Base-by-base conservation (phyloP, 768 basidiomycete species). In the Guyanaporus albipodus region DNA sequence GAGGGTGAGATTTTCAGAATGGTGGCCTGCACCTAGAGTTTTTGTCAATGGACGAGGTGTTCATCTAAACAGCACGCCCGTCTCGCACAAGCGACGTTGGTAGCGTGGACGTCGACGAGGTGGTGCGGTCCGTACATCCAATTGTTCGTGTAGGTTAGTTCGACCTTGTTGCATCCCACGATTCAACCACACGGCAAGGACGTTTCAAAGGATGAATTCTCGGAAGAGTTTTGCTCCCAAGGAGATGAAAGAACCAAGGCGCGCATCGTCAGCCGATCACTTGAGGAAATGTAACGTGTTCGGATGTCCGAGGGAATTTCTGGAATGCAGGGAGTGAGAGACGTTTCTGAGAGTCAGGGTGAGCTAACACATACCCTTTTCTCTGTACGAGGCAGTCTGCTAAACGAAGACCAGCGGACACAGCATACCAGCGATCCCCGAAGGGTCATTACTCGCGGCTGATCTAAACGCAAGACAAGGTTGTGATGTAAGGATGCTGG, bases 251-350 rank as follows among this genome's bases (percentile, higher is more conserved):
- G 18, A 7, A 21, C 8, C 3, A 31, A 26, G 10, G 22, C 32
- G 17, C 19, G 11, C 9, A n/a, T 19, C 23, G 22, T 22, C 23
- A 24, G 22, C 8, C 8, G 18, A 27, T 32, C 18, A 21, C 35
- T 14, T n/a, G n/a, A n/a, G n/a, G n/a, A n/a, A n/a, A n/a, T n/a
- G n/a, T n/a, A n/a, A n/a, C n/a, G n/a, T n/a, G n/a, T n/a, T n/a
- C n/a, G 36, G 42, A 35, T 18, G 33, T 50, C 49, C 39, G 39
- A 50, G 39, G 48, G 26, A 21, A 12, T 18, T 4, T 17, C 10
- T 9, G 26, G 8, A 24, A 24, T 22, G 15, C 10, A 23, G 15
- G 12, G 6, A 14, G 4, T 8, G 23, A 27, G 19, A 7, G 32
- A 19, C 15, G 22, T 14, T 10, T 37, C 19, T 19, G 19, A 34